phyloP scores from a whole-genome alignment of 1,284 basidiomycete species.

The Malassezia psittaci region DNA sequence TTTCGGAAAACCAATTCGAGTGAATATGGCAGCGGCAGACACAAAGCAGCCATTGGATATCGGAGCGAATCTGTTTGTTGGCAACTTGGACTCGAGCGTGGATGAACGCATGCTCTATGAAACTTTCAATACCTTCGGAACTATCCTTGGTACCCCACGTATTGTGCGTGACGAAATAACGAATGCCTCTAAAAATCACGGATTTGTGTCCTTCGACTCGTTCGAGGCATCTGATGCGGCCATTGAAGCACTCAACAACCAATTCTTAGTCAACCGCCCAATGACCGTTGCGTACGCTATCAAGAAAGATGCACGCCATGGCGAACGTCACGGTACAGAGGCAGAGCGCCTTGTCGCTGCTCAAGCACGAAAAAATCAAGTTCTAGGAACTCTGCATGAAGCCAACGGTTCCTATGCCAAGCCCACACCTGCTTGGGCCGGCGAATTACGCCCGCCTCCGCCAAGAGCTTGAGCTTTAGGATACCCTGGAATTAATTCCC shows the following conservation, averaged over 20 bases:
- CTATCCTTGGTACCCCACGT: slow-evolving; percentile 87
- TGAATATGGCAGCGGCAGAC: slow-evolving; percentile 85
- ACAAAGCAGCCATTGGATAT: slow-evolving; percentile 88
- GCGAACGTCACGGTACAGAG: slow-evolving; percentile 85
- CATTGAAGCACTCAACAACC: slow-evolving; percentile 88
- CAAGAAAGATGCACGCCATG: slow-evolving; percentile 96
- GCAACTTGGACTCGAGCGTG: slow-evolving; percentile 83
- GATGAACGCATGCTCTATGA: slow-evolving; percentile 87
- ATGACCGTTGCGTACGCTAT: slow-evolving; percentile 94
- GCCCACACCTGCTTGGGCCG: neutral
- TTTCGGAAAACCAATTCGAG: slow-evolving; percentile 93
- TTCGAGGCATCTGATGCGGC: slow-evolving; percentile 95
- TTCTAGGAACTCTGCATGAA: slow-evolving; percentile 54
- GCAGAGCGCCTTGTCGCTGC: slow-evolving; percentile 88
- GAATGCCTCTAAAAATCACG: slow-evolving; percentile 86
- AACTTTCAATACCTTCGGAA: slow-evolving; percentile 87
- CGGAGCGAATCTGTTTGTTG: slow-evolving; percentile 92
- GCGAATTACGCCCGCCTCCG: neutral
- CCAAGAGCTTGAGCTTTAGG: neutral
- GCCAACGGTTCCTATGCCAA: neutral
- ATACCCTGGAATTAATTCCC: neutral
- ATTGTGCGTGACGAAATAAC: slow-evolving; percentile 76
- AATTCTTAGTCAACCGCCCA: slow-evolving; percentile 95
- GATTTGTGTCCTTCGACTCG: slow-evolving; percentile 90
- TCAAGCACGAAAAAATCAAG: slow-evolving; percentile 88